These are phyloP conservation scores for Lycium barbarum DNA, from an alignment of 257 asterid genomes.

Conservation along the genomic window DNA sequence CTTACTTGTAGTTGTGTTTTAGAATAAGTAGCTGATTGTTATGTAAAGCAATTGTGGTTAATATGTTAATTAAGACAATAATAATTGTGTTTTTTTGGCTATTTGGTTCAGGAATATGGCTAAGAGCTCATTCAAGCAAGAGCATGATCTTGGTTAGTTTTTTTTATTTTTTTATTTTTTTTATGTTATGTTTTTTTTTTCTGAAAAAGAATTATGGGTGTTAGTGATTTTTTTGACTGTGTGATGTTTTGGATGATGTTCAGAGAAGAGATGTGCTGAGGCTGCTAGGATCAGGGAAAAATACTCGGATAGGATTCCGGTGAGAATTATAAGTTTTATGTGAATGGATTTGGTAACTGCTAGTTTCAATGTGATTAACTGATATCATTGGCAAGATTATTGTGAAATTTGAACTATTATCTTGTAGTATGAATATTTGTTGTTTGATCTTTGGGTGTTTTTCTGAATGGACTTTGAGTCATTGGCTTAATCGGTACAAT, in stretches of 20 bases:
- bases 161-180: not conserved
- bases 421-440: not conserved
- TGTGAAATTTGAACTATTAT: not conserved
- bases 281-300: slow-evolving; percentile 79
- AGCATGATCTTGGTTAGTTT: slow-evolving; percentile 65
- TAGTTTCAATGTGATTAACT: not conserved
- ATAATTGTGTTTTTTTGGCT: not conserved
- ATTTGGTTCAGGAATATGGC: slow-evolving; percentile 53
- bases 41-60: not conserved
- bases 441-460: not conserved
- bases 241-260: slow-evolving; percentile 28
- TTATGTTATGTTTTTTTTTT: not conserved
- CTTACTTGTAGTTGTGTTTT: not conserved
- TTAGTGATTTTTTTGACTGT: not conserved
- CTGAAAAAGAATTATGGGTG: not conserved
- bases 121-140: slow-evolving; percentile 70
- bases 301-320: slow-evolving; percentile 78
- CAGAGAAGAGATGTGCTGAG: slow-evolving; percentile 74
- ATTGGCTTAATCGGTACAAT: not conserved
- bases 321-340: slow-evolving; percentile 41
- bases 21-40: not conserved
- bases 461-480: not conserved
- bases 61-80: slow-evolving; percentile 1
- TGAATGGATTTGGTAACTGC: not conserved
- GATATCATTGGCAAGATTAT: not conserved